Conservation (phyloP, 768 basidiomycete genomes). For the Daedalea quercina region DNA sequence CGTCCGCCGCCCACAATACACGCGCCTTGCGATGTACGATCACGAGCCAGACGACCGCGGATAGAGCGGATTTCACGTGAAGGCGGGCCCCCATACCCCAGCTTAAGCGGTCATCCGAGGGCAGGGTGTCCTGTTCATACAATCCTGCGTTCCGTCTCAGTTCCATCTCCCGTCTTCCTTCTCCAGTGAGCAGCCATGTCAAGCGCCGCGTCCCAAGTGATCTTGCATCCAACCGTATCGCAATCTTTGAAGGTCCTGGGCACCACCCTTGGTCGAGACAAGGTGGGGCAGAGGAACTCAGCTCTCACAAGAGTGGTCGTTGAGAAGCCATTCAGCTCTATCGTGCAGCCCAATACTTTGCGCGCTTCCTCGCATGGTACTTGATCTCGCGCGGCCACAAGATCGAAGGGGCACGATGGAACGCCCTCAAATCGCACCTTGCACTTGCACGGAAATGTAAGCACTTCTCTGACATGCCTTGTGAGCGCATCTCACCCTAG, state of each 20-base stretch:
- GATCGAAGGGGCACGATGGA: constrained; percentile 67
- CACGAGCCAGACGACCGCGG: constrained; percentile 3
- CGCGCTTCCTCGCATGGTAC: constrained; percentile 86
- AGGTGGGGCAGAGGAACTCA: constrained; percentile 40
- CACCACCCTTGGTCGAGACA: constrained; percentile 87
- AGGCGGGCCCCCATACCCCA: constrained; percentile 10
- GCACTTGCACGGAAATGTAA: constrained; percentile 81
- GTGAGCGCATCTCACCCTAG: constrained; percentile 3
- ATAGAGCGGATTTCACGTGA: constrained; percentile 22
- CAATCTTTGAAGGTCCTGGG: constrained; percentile 68
- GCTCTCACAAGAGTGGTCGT: neutral
- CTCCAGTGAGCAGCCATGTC: constrained; percentile 19
- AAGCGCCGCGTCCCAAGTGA: constrained; percentile 60
- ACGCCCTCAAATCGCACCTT: constrained; percentile 80
- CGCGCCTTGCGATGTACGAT: too few species aligned
- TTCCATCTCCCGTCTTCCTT: neutral
- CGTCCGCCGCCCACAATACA: too few species aligned
- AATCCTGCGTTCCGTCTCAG: neutral
- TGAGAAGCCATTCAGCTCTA: constrained; percentile 51
- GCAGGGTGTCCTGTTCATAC: neutral
- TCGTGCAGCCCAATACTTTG: constrained; percentile 84
- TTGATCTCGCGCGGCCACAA: constrained; percentile 64
- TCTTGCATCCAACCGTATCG: constrained; percentile 80
- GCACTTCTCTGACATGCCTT: constrained; percentile 4
- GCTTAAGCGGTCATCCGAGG: constrained; percentile 1